Conservation (phyloP, 495 filamentous ascomycete species). For the Immersiella caudata region DNA sequence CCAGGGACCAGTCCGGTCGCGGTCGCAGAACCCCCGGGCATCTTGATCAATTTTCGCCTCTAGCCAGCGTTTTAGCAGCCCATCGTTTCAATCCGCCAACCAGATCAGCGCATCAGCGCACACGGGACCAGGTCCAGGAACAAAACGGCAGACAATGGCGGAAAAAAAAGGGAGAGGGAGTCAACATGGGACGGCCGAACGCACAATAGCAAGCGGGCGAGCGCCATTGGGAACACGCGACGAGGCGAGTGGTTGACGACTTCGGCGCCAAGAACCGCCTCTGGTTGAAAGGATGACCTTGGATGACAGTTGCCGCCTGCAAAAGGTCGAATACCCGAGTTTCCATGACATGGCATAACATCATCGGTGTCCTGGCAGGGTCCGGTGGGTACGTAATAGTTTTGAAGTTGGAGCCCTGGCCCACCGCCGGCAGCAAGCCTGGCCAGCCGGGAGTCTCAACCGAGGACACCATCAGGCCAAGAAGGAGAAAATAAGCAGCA, state of each 20-base stretch:
- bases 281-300: conserved; percentile 13
- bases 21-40: background rate
- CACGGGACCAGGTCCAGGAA: background rate
- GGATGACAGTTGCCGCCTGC: conserved; percentile 20
- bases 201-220: conserved; percentile 12
- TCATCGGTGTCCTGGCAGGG: conserved; percentile 27
- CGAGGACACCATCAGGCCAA: conserved; percentile 3
- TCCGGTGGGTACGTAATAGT: conserved; percentile 37
- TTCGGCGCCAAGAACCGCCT: conserved; percentile 21
- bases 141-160: conserved; percentile 9
- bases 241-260: conserved; percentile 32
- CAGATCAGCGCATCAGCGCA: background rate
- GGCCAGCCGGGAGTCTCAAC: background rate
- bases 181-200: background rate
- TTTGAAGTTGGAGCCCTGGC: conserved; percentile 21
- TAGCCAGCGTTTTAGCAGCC: background rate
- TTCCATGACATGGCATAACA: conserved; percentile 44
- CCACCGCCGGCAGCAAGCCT: conserved; percentile 22
- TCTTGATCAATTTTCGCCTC: background rate
- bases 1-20: conserved; percentile 13
- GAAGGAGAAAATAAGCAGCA: background rate
- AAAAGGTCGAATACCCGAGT: conserved; percentile 30
- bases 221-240: conserved; percentile 28
- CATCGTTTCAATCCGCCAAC: background rate
- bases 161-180: too few relatives aligned